phyloP scores from a whole-genome alignment of 1,139 yeast genomes.

The Trichomonascaceae sp. region DNA sequence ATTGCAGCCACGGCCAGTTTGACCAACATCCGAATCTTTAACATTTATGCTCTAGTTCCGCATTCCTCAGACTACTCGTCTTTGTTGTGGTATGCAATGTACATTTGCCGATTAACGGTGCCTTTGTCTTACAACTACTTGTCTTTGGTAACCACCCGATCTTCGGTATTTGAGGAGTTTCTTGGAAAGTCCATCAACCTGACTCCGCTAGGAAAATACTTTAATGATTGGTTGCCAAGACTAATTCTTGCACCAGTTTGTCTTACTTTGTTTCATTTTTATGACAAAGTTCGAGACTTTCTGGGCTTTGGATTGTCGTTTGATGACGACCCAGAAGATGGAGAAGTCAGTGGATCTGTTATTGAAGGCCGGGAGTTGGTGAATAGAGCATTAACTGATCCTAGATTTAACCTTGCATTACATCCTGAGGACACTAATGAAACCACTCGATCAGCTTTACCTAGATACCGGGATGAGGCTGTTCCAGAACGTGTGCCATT shows the following conservation, averaged over 20 bases:
- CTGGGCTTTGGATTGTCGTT: slow-evolving; percentile 49
- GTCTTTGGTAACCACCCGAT: slow-evolving; percentile 51
- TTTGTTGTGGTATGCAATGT: slow-evolving; percentile 70
- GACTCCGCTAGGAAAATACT: slow-evolving; percentile 64
- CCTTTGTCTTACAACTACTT: slow-evolving; percentile 77
- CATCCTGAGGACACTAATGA: slow-evolving; percentile 1
- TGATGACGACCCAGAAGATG: slow-evolving; percentile 39
- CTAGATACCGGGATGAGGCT: slow-evolving; percentile 1
- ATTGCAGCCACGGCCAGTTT: slow-evolving; percentile 58
- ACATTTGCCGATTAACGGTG: slow-evolving; percentile 73
- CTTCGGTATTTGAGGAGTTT: slow-evolving; percentile 45
- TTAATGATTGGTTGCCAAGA: slow-evolving; percentile 72
- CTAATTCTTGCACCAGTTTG: slow-evolving; percentile 61
- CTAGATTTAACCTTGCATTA: slow-evolving; percentile 23
- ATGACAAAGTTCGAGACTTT: slow-evolving; percentile 52
- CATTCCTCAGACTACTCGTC: slow-evolving; percentile 68
- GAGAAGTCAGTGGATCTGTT: slow-evolving; percentile 21
- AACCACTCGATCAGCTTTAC: not conserved
- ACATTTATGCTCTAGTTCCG: slow-evolving; percentile 66
- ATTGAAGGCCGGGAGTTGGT: slow-evolving; percentile 37
- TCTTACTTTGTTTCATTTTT: slow-evolving; percentile 60
- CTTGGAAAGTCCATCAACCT: slow-evolving; percentile 70
- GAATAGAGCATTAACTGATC: slow-evolving; percentile 29
- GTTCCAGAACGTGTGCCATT: not conserved
- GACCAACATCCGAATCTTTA: slow-evolving; percentile 63